phyloP scores from a whole-genome alignment of 352 stramenopile species.

The Phytophthora pistaciae region DNA sequence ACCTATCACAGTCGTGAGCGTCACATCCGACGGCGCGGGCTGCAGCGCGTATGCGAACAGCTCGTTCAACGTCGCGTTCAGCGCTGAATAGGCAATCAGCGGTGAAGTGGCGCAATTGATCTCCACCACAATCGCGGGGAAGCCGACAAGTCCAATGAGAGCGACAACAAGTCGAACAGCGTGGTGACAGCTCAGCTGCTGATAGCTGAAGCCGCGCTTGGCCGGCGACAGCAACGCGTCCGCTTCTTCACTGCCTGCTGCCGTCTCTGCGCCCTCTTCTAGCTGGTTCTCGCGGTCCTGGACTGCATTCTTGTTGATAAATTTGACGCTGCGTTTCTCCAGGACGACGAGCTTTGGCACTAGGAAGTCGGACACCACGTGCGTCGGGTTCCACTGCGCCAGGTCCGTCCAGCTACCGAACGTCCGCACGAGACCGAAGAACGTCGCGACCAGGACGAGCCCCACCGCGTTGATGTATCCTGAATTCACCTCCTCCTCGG shows the following conservation, averaged over 20 bases:
- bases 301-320: conserved; percentile 28
- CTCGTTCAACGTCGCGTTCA: conserved; percentile 41
- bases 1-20: conserved; percentile 8
- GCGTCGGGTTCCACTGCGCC: conserved; percentile 22
- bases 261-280: conserved; percentile 1
- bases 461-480: conserved; percentile 21
- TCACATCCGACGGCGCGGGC: conserved; percentile 9
- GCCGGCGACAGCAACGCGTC: conserved; percentile 3
- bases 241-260: conserved; percentile 8
- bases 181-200: conserved; percentile 8
- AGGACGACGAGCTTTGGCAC: conserved; percentile 22
- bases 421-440: conserved; percentile 24
- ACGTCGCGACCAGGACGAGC: conserved; percentile 14
- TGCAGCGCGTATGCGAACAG: conserved; percentile 24
- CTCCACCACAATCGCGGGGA: conserved; percentile 16
- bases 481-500: conserved; percentile 19
- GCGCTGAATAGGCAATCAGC: conserved; percentile 25
- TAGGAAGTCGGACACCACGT: conserved; percentile 17
- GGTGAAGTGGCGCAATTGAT: conserved; percentile 19
- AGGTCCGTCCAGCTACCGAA: conserved; percentile 23
- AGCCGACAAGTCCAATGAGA: conserved; percentile 13
- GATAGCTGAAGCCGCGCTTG: conserved; percentile 11
- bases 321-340: conserved; percentile 22
- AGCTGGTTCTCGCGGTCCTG: conserved; percentile 6
- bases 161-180: conserved; percentile 10